These are phyloP conservation scores for Citrus reticulata DNA, from an alignment of 345 rosid species.

Conservation along the genomic window DNA sequence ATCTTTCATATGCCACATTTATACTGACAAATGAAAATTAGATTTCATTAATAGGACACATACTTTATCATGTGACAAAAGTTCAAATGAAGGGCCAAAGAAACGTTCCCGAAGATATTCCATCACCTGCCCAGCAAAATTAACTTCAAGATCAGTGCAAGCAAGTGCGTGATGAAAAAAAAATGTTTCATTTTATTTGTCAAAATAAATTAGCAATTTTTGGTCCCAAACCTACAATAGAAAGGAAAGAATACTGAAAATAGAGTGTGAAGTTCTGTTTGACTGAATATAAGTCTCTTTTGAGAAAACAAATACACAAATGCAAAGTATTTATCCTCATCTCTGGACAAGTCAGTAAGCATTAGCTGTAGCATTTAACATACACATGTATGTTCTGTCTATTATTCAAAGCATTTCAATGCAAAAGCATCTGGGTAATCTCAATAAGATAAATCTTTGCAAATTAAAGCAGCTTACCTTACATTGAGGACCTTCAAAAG, in stretches of 20 bases:
- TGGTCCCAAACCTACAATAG: not conserved
- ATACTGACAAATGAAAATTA: not conserved
- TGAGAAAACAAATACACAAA: not conserved
- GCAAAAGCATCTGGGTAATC: not conserved
- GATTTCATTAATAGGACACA: not conserved
- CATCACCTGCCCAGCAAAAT: constrained; percentile 41
- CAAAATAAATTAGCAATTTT: not conserved
- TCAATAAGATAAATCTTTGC: not conserved
- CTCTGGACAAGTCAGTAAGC: not conserved
- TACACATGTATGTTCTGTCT: not conserved
- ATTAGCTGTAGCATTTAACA: not conserved
- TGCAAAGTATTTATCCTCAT: not conserved
- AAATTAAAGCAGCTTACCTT: constrained; percentile 35
- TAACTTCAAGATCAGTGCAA: constrained; percentile 1
- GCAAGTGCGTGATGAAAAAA: not conserved
- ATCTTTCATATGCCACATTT: not conserved
- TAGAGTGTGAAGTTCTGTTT: not conserved
- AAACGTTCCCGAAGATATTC: constrained; percentile 87
- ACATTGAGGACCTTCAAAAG: constrained; percentile 73
- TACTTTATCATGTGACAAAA: constrained; percentile 81
- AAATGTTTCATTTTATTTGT: not conserved
- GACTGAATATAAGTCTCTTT: not conserved
- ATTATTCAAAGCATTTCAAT: not conserved
- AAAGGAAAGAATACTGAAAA: not conserved
- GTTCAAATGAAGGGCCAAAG: constrained; percentile 86